These are phyloP conservation scores for Fusarium kyushuense DNA, from an alignment of 2,329 filamentous ascomycete genomes.

Conservation along the genomic window DNA sequence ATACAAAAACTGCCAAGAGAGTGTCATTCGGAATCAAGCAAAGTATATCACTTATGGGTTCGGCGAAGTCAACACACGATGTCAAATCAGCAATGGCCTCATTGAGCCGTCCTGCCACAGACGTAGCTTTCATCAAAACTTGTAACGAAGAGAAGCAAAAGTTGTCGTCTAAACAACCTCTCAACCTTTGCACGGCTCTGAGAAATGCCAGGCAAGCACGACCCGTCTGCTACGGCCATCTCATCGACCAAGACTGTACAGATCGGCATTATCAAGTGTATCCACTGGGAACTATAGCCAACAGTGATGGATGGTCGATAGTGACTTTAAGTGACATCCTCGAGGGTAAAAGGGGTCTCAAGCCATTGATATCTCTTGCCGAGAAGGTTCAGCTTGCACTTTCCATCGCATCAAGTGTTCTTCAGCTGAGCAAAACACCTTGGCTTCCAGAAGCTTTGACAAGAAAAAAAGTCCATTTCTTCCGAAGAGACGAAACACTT, in stretches of 20 bases:
- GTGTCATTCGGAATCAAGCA: neutral
- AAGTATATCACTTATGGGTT: neutral
- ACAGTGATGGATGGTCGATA: conserved; percentile 15
- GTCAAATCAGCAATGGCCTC: neutral
- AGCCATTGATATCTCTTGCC: neutral
- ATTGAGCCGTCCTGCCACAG: neutral
- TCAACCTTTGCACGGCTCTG: conserved; percentile 18
- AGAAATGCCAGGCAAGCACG: neutral
- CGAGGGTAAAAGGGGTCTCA: neutral
- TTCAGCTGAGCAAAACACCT: conserved; percentile 36
- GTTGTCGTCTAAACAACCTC: rapidly evolving
- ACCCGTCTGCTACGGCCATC: conserved; percentile 16
- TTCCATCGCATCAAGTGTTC: conserved; percentile 23
- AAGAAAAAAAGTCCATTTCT: conserved; percentile 13
- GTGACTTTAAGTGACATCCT: conserved; percentile 20
- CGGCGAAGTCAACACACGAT: neutral
- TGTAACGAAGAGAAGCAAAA: rapidly evolving
- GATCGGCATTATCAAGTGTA: conserved; percentile 13
- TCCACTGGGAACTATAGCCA: neutral
- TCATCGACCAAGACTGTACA: conserved; percentile 4
- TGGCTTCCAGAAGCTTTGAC: conserved; percentile 26
- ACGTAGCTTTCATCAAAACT: conserved; percentile 4
- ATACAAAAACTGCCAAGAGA: neutral
- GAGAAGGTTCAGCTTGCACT: conserved; percentile 26
- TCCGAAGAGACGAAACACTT: neutral